Evolutionary conservation across 257 asterid genomes (phyloP).

Genomic region (Nicotiana obtusifolia): DNA sequence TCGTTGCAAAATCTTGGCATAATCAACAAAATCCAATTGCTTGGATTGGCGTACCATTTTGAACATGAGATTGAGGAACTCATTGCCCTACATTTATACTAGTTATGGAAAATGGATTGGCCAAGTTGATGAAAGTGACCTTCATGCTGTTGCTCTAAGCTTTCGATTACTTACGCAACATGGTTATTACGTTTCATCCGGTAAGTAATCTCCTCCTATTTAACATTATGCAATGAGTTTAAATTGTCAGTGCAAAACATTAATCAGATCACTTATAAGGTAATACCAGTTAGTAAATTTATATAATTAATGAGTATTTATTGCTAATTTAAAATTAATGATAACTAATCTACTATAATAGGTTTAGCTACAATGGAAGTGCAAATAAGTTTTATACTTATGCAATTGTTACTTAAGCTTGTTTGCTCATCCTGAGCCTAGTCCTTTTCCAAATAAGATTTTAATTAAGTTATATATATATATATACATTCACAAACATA

Average conservation of each 20-base stretch:
- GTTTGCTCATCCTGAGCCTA: neutral
- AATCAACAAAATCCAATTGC: slow-evolving; percentile 13
- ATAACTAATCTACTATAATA: neutral
- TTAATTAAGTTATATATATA: too few relatives aligned
- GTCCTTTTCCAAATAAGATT: neutral
- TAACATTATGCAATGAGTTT: neutral
- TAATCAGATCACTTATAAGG: neutral
- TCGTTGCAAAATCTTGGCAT: neutral
- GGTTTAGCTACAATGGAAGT: neutral
- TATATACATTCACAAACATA: too few relatives aligned
- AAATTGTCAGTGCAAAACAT: neutral
- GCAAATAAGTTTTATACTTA: neutral
- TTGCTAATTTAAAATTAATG: too few relatives aligned
- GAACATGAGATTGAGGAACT: slow-evolving; percentile 4
- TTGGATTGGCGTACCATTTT: slow-evolving; percentile 26
- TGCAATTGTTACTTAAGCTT: neutral
- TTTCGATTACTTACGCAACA: slow-evolving; percentile 24
- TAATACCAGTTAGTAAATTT: too few relatives aligned
- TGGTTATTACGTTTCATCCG: slow-evolving; percentile 3
- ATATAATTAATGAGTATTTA: neutral
- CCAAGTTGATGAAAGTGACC: neutral
- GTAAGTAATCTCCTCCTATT: neutral
- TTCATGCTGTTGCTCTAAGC: slow-evolving; percentile 9
- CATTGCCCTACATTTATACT: neutral
- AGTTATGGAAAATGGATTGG: neutral